Evolutionary conservation across 1,284 basidiomycete genomes (phyloP), one percentile per base, ranked within the genome.

Genomic region (Xerocomus cyaneibrunnescens): DNA sequence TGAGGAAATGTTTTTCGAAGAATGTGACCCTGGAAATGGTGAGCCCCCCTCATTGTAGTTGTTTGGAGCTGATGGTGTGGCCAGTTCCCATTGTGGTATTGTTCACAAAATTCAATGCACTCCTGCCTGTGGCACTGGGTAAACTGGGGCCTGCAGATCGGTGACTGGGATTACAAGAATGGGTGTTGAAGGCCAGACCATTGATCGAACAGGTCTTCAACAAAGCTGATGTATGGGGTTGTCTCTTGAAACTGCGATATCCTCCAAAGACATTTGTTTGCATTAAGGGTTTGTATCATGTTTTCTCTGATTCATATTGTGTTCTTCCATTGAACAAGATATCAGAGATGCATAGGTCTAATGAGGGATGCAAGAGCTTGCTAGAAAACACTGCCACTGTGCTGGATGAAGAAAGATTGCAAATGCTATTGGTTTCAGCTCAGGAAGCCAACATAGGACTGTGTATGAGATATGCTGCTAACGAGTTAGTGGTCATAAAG

Each of bases 61-160:
- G 13, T 10, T 12, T 35, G 3, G 0, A 22, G 3, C 39, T 45
- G 12, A 45, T 22, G 13, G 25, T 19, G 1, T 17, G 7, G 3
- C 3, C n/a, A 41, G 38, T 43, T 12, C 39, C 31, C 5, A 31
- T 44, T 17, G 19, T 44, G 2, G 49, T 50, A 3, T 3, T 40
- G 6, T 50, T 50, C 31, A 40, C 49, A 0, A 48, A 48, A 17
- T 50, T 35, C 12, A 45, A 48, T 16, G 37, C 44, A 7, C 37
- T 48, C 3, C 23, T 34, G 0, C 16, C 45, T 8, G 45, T 49
- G 1, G 45, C 37, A 8, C 1, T 51, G 3, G 37, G 16, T 16
- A 35, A 40, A 3, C 7, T 50, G 2, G 1, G 16, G 5, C 23
- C 16, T 10, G 12, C 3, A 9, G 42, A 45, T 17, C 14, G 30